These are phyloP conservation scores for Cryptosporidium tyzzeri DNA, from an alignment of 169 alveolate species.

Conservation along the genomic window DNA sequence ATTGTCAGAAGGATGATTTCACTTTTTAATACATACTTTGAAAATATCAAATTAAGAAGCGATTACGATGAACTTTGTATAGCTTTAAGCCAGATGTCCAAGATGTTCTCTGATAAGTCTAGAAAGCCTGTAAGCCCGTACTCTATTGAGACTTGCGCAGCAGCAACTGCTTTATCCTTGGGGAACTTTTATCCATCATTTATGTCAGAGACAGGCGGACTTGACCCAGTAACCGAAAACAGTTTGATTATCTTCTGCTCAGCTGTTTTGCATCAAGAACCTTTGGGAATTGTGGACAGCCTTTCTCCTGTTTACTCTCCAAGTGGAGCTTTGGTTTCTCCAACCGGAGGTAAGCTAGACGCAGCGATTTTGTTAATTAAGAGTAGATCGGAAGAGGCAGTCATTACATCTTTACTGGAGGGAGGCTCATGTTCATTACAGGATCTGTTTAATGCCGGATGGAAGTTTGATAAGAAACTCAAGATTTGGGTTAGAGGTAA, in stretches of 20 bases:
- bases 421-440: slow-evolving; percentile 27
- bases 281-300: slow-evolving; percentile 5
- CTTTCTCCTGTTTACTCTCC: slow-evolving; percentile 57
- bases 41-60: slow-evolving; percentile 2
- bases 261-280: slow-evolving; percentile 33
- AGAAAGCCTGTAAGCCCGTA: neutral
- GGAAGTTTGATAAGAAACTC: slow-evolving; percentile 62
- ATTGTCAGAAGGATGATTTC: slow-evolving; percentile 38
- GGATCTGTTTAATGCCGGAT: slow-evolving; percentile 64
- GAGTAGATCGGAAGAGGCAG: slow-evolving; percentile 58
- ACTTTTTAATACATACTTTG: slow-evolving; percentile 6
- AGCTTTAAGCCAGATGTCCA: slow-evolving; percentile 49
- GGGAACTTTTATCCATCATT: slow-evolving; percentile 55
- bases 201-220: slow-evolving; percentile 28
- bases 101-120: neutral
- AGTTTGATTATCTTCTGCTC: slow-evolving; percentile 30
- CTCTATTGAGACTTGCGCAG: slow-evolving; percentile 29
- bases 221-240: slow-evolving; percentile 37
- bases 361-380: slow-evolving; percentile 13
- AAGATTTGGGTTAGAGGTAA: slow-evolving; percentile 56
- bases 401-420: slow-evolving; percentile 41
- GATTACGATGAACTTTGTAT: slow-evolving; percentile 72
- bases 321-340: slow-evolving; percentile 35
- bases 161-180: slow-evolving; percentile 27
- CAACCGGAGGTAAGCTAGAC: slow-evolving; percentile 44